Evolutionary conservation across 371 early-diverging fungal species (phyloP).

Genomic region (Encephalitozoon cuniculi): DNA sequence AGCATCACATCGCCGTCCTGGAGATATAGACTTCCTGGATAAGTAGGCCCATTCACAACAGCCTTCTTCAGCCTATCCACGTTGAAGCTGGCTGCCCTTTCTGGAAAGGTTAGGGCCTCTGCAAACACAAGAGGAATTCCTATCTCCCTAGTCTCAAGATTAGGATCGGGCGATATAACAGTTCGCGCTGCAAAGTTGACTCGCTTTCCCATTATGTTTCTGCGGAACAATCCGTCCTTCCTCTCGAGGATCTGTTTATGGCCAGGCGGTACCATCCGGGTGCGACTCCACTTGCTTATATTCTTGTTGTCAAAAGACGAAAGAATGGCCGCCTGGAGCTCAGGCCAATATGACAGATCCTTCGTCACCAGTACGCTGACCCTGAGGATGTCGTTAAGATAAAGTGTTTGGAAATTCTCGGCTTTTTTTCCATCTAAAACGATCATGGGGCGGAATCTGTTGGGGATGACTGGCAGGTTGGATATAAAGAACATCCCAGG

Average conservation of each 20-base stretch:
- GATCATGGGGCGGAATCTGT: slow-evolving; percentile 83
- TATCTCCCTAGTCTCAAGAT: slow-evolving; percentile 92
- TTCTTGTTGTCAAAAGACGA: slow-evolving; percentile 71
- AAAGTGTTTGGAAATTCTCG: slow-evolving; percentile 83
- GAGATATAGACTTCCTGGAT: slow-evolving; percentile 79
- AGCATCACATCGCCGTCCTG: slow-evolving; percentile 62
- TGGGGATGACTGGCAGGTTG: slow-evolving; percentile 70
- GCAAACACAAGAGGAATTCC: slow-evolving; percentile 95
- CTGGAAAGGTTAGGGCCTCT: slow-evolving; percentile 85
- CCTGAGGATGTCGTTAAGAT: slow-evolving; percentile 72
- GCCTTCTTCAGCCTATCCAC: slow-evolving; percentile 75
- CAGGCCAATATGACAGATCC: slow-evolving; percentile 23
- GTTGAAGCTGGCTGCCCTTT: slow-evolving; percentile 88
- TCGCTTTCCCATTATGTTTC: slow-evolving; percentile 99
- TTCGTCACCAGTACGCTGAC: slow-evolving; percentile 65
- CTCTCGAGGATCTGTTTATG: slow-evolving; percentile 92
- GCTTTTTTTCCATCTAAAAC: slow-evolving; percentile 74
- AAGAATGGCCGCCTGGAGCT: slow-evolving; percentile 34
- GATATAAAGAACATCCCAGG: slow-evolving; percentile 79
- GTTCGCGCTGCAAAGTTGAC: slow-evolving; percentile 98
- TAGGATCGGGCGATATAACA: slow-evolving; percentile 97
- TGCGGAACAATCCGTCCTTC: slow-evolving; percentile 98
- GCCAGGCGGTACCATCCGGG: slow-evolving; percentile 33
- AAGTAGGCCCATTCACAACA: slow-evolving; percentile 93
- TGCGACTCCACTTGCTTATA: slow-evolving; percentile 58